Base-by-base conservation (phyloP, 495 filamentous ascomycete genomes). In the Penicillium samsonianum region DNA sequence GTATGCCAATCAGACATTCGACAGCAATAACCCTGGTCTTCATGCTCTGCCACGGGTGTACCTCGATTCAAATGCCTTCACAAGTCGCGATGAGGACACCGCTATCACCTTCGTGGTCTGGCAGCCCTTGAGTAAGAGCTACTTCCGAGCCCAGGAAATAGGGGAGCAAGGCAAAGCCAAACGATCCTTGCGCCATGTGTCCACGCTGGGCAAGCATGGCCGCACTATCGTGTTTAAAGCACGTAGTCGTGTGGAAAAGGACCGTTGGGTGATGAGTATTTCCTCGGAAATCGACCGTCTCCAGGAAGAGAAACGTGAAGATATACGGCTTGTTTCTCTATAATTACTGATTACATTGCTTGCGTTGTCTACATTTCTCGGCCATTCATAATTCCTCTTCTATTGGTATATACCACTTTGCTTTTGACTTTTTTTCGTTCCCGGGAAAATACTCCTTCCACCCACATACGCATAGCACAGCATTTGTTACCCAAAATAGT, bases 251-350 rank as follows among this genome's bases (percentile, higher is more conserved):
- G 78, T 87, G 14, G 88, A 90, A 68, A 84, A 87, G 57, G 88
- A 91, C 73, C 82, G 84, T 41, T 91, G 88, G 88, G 88, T 91
- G 30, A 70, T 89, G 75, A 86, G 78, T 57, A 86, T 91, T 33
- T 82, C 80, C 38, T 83, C 84, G 60, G 88, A 91, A 71, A 90
- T 91, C 70, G 87, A 90, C 68, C 74, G 87, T 53, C 62, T 88
- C 57, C 84, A 87, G 70, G 73, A 80, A 47, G 78, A 72, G 49
- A 71, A 62, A 35, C 69, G 64, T 9, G 82, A 85, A 65, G 84
- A 90, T 61, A 80, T 89, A 54, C 78, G 85, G 54, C 76, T 89
- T 65, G 77, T 81, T 44, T 72, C 73, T 55, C 50, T 62, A 50
- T 76, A 19, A 60, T 46, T 11, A 22, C 25, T 57, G 23, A 2